phyloP scores from a whole-genome alignment of 768 basidiomycete species.

The Neoboletus magnificus region DNA sequence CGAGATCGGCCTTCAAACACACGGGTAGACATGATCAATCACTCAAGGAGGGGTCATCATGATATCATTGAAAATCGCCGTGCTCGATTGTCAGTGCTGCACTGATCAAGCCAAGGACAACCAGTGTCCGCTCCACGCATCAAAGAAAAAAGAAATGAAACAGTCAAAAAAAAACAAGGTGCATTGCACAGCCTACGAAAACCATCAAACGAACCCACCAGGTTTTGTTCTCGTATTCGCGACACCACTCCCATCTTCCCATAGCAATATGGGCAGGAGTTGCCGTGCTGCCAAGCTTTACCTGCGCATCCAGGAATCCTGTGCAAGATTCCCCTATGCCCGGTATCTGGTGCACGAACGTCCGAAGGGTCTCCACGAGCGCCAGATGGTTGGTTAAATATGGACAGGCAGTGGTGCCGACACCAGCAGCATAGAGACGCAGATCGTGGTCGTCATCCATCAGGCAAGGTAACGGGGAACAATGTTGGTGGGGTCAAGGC shows the following conservation, averaged over 20 bases:
- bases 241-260: slow-evolving; percentile 4
- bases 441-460: too few relatives aligned
- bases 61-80: background rate
- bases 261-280: background rate
- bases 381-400: slow-evolving; percentile 1
- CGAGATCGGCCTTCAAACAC: background rate
- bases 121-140: background rate
- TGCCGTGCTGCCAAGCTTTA: slow-evolving; percentile 1
- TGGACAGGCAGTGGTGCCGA: background rate
- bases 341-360: background rate
- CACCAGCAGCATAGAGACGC: background rate
- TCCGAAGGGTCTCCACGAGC: background rate
- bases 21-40: background rate
- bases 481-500: background rate
- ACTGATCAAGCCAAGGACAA: background rate
- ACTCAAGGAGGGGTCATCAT: background rate
- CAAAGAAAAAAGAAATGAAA: background rate
- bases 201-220: background rate
- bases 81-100: background rate
- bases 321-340: background rate
- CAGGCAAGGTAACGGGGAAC: slow-evolving; percentile 4
- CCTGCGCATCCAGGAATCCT: background rate
- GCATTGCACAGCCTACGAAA: background rate
- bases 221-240: background rate
- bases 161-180: background rate